Percentiles rank a stretch among this genome's conserved stretches.
Conservation (phyloP, 2,329 filamentous ascomycete genomes). For the Coniella vitis region DNA sequence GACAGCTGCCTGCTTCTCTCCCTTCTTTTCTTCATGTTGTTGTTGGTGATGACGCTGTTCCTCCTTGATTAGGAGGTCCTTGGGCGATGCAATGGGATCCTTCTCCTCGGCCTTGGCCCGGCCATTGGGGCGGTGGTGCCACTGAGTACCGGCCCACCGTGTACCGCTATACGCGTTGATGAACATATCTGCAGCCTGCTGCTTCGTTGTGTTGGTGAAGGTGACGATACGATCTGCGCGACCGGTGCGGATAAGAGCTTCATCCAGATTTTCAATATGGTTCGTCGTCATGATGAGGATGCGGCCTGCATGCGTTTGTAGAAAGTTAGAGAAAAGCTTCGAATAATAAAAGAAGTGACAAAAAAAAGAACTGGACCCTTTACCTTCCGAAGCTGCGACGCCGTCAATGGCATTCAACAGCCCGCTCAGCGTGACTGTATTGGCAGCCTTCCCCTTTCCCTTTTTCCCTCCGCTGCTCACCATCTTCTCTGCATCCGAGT, state of each 20-base stretch:
- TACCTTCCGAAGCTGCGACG: constrained; percentile 11
- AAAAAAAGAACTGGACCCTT: background rate
- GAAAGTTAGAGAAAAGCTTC: background rate
- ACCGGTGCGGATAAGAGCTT: constrained; percentile 12
- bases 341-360: background rate
- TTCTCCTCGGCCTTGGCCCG: too few relatives aligned
- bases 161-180: constrained; percentile 9
- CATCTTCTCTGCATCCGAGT: background rate
- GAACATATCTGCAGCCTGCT: constrained; percentile 12
- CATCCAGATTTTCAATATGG: constrained; percentile 12
- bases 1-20: too few relatives aligned
- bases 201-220: constrained; percentile 9
- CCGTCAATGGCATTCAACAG: constrained; percentile 14
- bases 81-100: too few relatives aligned
- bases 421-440: constrained; percentile 10
- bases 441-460: background rate
- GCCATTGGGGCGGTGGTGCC: too few relatives aligned
- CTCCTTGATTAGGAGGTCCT: too few relatives aligned
- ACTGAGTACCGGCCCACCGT: background rate
- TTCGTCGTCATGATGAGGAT: constrained; percentile 15
- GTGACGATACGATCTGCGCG: constrained; percentile 11
- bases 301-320: constrained; percentile 1
- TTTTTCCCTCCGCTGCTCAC: background rate
- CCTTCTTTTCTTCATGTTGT: too few relatives aligned
- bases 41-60: too few relatives aligned